phyloP scores from a whole-genome alignment of 2,329 filamentous ascomycete species.

The Aspergillus intermedius region DNA sequence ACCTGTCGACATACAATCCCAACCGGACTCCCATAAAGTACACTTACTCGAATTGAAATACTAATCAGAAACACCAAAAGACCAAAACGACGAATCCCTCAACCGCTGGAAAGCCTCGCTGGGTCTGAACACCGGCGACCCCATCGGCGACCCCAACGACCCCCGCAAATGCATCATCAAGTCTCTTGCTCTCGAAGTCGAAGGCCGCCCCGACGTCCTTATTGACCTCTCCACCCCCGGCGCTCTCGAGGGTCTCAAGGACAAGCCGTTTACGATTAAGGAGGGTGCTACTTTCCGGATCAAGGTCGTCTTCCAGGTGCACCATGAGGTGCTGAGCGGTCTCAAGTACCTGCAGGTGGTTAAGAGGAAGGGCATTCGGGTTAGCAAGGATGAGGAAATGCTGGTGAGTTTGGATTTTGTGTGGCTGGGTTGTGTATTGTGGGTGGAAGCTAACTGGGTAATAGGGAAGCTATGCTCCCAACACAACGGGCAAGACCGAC shows the following conservation, averaged over 20 bases:
- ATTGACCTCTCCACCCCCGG: constrained; percentile 76
- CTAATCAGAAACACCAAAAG: constrained; percentile 30
- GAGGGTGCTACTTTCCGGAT: constrained; percentile 91
- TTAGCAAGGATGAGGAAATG: constrained; percentile 97
- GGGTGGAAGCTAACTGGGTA: background rate
- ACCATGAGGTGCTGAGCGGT: constrained; percentile 92
- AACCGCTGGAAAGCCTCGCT: constrained; percentile 97
- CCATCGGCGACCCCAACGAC: constrained; percentile 71
- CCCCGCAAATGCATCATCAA: constrained; percentile 89
- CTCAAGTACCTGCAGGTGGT: constrained; percentile 94
- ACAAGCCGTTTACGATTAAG: constrained; percentile 95
- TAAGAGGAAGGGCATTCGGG: constrained; percentile 77
- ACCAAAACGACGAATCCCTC: constrained; percentile 80
- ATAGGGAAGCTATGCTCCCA: constrained; percentile 87
- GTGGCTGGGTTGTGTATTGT: background rate
- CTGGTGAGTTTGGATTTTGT: constrained; percentile 57
- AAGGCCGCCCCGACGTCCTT: constrained; percentile 74
- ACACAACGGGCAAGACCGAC: constrained; percentile 74
- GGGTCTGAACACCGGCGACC: constrained; percentile 66
- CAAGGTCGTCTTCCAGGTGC: constrained; percentile 88
- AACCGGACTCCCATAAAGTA: no score
- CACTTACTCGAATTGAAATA: background rate
- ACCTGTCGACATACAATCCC: background rate
- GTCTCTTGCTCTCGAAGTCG: constrained; percentile 78
- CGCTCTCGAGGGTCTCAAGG: constrained; percentile 70